Base-by-base conservation (phyloP, 2,329 filamentous ascomycete species). In the Didymosphaeria variabile region DNA sequence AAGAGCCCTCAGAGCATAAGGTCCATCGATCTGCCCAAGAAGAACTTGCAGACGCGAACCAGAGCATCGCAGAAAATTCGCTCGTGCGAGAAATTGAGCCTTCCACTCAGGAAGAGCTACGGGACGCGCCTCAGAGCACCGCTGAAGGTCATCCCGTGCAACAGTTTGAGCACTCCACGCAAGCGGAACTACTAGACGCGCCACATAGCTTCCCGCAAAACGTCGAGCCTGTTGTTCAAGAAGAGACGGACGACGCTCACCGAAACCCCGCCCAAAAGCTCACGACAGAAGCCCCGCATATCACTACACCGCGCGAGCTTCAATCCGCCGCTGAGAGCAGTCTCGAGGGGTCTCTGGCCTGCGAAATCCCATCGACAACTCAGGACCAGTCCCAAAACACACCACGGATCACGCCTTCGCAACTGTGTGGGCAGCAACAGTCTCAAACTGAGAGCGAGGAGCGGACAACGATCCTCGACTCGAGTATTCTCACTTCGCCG, bases 391-490 rank as follows among this genome's bases (percentile, higher is more conserved):
- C 32, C 19, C 21, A 31, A 2, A n/a, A 3, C 23, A 23, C 23
- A 47, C 32, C 23, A 15, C 36, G 2, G 45, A 32, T 6, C 9
- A n/a, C 34, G 42, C n/a, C 45, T 42, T 31, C 21, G 15, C 12
- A 21, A 29, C 38, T 23, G 9, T 44, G 21, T 21, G 50, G 32
- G 3, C 36, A 26, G 2, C 49, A 38, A 55, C 9, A 47, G 13
- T 34, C 12, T 26, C n/a, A 45, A 23, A 17, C 23, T 8, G 52
- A 55, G 3, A 59, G 34, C n/a, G 51, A 17, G 12, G 44, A 42
- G 17, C 31, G 40, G 32, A 54, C 52, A 19, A 51, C 51, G 13
- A 21, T 59, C 5, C 34, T 50, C 15, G 52, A 36, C 23, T 50
- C 42, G 7, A 42, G n/a, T 45, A 17, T 17, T 7, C 23, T 45